Evolutionary conservation across 176 grass and related monocot species (phyloP).

Genomic region (Phoenix roebelenii): DNA sequence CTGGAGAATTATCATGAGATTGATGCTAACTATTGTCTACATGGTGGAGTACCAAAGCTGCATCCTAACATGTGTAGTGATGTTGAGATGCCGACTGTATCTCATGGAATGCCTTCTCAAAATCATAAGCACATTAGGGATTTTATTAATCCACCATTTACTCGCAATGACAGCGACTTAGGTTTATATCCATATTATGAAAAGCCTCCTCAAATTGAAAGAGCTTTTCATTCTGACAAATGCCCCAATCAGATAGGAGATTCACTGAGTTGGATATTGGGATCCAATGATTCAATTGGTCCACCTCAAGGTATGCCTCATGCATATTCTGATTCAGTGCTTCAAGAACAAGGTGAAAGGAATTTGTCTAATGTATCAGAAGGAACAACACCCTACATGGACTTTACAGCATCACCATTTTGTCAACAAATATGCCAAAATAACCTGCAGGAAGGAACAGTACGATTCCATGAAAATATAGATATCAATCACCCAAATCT

Average conservation of each 20-base stretch:
- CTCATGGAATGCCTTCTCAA: constrained; percentile 15
- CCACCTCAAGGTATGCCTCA: constrained; percentile 42
- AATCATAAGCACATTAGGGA: constrained; percentile 30
- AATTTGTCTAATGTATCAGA: constrained; percentile 36
- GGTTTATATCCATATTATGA: constrained; percentile 25
- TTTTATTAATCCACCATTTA: constrained; percentile 11
- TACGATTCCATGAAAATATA: neutral
- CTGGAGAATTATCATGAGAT: constrained; percentile 29
- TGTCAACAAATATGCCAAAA: constrained; percentile 29
- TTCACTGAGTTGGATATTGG: constrained; percentile 11
- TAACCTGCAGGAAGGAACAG: constrained; percentile 33
- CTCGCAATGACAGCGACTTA: constrained; percentile 35
- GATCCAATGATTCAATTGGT: constrained; percentile 19
- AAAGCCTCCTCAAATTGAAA: constrained; percentile 27
- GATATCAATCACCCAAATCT: neutral
- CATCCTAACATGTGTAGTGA: constrained; percentile 24
- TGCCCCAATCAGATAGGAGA: constrained; percentile 11
- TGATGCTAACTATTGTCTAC: constrained; percentile 23
- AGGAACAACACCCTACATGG: constrained; percentile 21
- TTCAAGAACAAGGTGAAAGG: constrained; percentile 23
- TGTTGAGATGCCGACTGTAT: constrained; percentile 15
- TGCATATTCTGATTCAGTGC: constrained; percentile 57
- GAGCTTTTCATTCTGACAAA: constrained; percentile 47
- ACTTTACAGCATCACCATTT: constrained; percentile 26
- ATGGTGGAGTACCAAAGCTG: constrained; percentile 6